A percentile compares a stretch with the other conserved stretches of the same genome.
Conservation (phyloP, 257 asterid genomes). For the Salvia hispanica region DNA sequence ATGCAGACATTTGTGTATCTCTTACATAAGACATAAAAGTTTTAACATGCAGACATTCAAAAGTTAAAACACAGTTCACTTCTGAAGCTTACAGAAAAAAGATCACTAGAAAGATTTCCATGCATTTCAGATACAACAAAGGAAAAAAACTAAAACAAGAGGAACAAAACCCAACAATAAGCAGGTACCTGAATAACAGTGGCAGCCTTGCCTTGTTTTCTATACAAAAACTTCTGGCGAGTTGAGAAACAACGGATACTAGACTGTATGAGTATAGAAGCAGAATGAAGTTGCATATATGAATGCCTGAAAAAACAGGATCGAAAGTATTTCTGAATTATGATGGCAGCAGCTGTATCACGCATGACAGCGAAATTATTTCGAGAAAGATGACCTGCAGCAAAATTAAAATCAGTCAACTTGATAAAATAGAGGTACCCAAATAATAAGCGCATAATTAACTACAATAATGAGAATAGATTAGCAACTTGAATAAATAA, state of each 20-base stretch:
- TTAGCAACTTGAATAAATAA: constrained; percentile 4
- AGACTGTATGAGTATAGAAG: constrained; percentile 69
- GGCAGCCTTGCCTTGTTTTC: constrained; percentile 78
- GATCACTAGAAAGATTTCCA: constrained; percentile 9
- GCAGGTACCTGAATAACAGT: constrained; percentile 75
- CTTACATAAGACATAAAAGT: constrained; percentile 7
- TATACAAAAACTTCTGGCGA: constrained; percentile 55
- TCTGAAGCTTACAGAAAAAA: constrained; percentile 16
- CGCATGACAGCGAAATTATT: constrained; percentile 49
- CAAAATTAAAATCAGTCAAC: constrained; percentile 17
- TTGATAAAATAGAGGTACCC: constrained; percentile 9
- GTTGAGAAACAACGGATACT: constrained; percentile 72
- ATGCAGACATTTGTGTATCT: constrained; percentile 2
- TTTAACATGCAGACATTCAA: background rate
- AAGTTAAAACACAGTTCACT: constrained; percentile 3
- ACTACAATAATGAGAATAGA: constrained; percentile 17
- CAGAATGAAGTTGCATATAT: constrained; percentile 58
- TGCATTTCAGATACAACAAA: constrained; percentile 10
- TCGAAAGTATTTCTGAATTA: constrained; percentile 68
- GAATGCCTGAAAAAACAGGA: constrained; percentile 61
- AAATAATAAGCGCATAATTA: constrained; percentile 19
- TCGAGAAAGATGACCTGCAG: constrained; percentile 78
- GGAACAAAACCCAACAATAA: constrained; percentile 23
- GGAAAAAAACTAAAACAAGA: background rate
- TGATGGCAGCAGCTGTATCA: constrained; percentile 65